phyloP scores from a whole-genome alignment of 2,329 filamentous ascomycete genomes.

The Aspergillus thermomutatus region DNA sequence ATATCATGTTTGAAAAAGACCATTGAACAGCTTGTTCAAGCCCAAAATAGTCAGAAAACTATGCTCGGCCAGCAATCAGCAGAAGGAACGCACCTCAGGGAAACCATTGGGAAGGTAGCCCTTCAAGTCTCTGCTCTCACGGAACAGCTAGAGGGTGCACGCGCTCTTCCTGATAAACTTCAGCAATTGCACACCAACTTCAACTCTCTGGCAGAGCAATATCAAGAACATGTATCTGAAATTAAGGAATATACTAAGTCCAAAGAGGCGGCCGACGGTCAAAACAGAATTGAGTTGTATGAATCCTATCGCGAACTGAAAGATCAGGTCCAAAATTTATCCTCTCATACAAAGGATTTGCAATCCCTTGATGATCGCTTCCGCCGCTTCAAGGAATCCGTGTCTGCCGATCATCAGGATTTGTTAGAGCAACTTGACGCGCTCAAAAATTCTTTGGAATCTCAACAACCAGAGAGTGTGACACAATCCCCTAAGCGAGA shows the following conservation, averaged over 20 bases:
- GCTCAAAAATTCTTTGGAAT: constrained; percentile 1
- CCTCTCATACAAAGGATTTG: neutral
- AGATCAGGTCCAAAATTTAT: constrained; percentile 10
- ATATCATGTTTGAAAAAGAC: neutral
- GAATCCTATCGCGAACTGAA: constrained; percentile 1
- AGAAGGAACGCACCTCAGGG: neutral
- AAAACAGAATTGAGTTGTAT: neutral
- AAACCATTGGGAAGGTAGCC: neutral
- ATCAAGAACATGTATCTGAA: constrained; percentile 1
- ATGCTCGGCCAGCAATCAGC: neutral
- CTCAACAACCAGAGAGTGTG: neutral
- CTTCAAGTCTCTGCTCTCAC: neutral
- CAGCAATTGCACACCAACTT: constrained; percentile 3
- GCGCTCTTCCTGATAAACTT: neutral
- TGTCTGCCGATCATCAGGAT: neutral
- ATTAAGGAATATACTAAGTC: neutral
- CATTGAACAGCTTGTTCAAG: constrained; percentile 7
- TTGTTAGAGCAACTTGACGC: constrained; percentile 4
- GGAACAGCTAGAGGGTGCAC: neutral
- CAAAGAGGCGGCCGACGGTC: neutral
- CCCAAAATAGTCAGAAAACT: neutral
- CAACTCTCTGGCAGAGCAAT: constrained; percentile 3
- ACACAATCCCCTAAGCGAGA: neutral
- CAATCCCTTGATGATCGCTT: constrained; percentile 8
- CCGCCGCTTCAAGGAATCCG: constrained; percentile 1